Evolutionary conservation across 1,284 basidiomycete genomes (phyloP), one percentile per base, ranked within the genome.

Genomic region (Trichosporon sp.): DNA sequence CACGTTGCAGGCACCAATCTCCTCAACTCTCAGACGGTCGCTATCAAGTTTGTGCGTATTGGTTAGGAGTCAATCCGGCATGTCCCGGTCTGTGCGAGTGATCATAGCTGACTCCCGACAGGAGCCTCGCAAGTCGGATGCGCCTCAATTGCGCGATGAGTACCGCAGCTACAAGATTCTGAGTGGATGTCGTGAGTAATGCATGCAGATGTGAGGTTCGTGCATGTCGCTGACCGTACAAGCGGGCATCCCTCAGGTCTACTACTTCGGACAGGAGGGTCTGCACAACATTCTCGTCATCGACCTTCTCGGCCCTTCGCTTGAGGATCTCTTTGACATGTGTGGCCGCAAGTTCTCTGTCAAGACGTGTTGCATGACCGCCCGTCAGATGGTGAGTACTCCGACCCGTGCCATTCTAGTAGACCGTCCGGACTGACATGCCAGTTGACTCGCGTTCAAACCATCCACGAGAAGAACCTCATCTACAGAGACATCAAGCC

Each of bases 261-360:
- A 96, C 83, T 94, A 96, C 82, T 97, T 96, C 78, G 94, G 94
- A 56, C 92, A 95, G 81, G 94, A 97, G 82, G 93, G 93, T n/a
- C 84, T 96, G 60, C 93, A 97, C 83, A 96, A 96, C 79, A 93
- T 96, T 71, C 87, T 97, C 68, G 93, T 97, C 69, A 96, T 97
- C 75, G 94, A 97, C 82, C 85, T 97, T 25, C 86, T 97, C 19
- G 94, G 94, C 2, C 93, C 93, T 0, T 92, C 89, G 73, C 82
- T 97, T 60, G 96, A 99, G 81, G 96, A 99, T 76, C 86, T 99
- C 16, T 99, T 99, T 89, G 99, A 99, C 85, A 98, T 98, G 78
- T 99, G 95, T 86, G 95, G 95, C 84, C 89, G 95, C 82, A 97
- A 97, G 80, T 99, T 99, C 83, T 90, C 86, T 69, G 85, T 99